Conservation (phyloP, 1,284 basidiomycete genomes). For the Entoloma clypeatum region DNA sequence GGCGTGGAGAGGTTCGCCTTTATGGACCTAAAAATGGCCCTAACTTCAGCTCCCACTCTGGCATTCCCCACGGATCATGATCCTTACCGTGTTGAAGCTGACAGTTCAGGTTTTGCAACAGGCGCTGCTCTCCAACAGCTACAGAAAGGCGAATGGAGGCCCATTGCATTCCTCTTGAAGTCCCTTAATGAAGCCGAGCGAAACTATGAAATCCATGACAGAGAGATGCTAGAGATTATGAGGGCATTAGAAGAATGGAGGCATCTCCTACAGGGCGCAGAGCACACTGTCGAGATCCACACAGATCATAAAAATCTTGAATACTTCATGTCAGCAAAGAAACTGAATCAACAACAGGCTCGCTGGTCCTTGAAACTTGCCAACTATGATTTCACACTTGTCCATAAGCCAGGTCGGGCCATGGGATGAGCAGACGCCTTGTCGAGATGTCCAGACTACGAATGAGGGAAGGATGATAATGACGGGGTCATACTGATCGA, state of each 20-base stretch:
- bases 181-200: conserved; percentile 19
- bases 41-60: conserved; percentile 5
- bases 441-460: conserved; percentile 33
- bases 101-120: conserved; percentile 14
- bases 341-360: conserved; percentile 36
- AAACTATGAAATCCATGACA: conserved; percentile 30
- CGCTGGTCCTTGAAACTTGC: conserved; percentile 36
- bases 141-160: conserved; percentile 5
- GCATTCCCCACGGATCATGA: not conserved
- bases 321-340: conserved; percentile 34
- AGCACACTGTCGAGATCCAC: conserved; percentile 24
- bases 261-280: conserved; percentile 32
- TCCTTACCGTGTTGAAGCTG: conserved; percentile 9
- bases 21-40: conserved; percentile 2
- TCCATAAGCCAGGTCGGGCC: conserved; percentile 33
- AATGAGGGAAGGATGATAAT: conserved; percentile 27
- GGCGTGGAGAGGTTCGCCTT: conserved; percentile 5
- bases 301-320: conserved; percentile 44
- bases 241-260: conserved; percentile 35
- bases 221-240: conserved; percentile 36
- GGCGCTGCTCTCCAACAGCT: conserved; percentile 7
- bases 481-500: conserved; percentile 26
- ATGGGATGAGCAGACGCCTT: conserved; percentile 36
- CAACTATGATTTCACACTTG: conserved; percentile 33
- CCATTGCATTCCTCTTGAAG: conserved; percentile 23